These are phyloP conservation scores for Coemansia aciculifera DNA, from an alignment of 192 early-diverging fungal genomes.

Conservation along the genomic window DNA sequence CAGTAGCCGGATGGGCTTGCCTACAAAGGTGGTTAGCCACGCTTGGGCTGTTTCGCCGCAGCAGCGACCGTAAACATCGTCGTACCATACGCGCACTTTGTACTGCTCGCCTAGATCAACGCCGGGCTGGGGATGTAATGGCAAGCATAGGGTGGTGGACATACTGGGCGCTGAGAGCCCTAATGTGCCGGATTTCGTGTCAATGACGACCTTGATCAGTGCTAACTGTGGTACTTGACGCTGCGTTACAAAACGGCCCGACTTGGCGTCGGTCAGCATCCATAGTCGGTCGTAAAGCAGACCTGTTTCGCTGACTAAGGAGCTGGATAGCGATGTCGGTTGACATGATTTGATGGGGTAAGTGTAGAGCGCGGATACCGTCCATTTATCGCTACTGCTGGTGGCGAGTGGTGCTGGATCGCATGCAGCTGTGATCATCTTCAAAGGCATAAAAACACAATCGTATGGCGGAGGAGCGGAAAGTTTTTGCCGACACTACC, in stretches of 20 bases:
- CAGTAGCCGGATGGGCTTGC: constrained; percentile 34
- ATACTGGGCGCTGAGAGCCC: constrained; percentile 26
- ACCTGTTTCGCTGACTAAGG: constrained; percentile 26
- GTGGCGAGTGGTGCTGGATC: neutral
- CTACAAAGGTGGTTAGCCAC: constrained; percentile 36
- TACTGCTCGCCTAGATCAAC: constrained; percentile 12
- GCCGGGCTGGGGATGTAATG: constrained; percentile 23
- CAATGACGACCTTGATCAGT: constrained; percentile 23
- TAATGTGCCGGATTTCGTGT: neutral
- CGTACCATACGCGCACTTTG: constrained; percentile 45
- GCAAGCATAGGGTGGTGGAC: constrained; percentile 24
- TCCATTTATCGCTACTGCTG: constrained; percentile 13
- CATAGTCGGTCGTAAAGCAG: constrained; percentile 49
- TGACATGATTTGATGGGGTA: constrained; percentile 53
- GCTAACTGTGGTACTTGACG: constrained; percentile 34
- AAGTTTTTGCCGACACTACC: neutral
- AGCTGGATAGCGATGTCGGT: constrained; percentile 5
- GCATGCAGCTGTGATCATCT: neutral
- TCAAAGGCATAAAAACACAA: neutral
- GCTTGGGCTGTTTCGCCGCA: constrained; percentile 21
- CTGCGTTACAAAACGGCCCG: constrained; percentile 44
- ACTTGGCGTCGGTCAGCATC: constrained; percentile 34
- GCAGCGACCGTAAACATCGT: constrained; percentile 33
- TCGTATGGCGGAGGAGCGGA: neutral
- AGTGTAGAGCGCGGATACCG: constrained; percentile 31